Percentiles rank a stretch among this genome's conserved stretches.
phyloP scores from a whole-genome alignment of 169 alveolate genomes.

The Neospora caninum region DNA sequence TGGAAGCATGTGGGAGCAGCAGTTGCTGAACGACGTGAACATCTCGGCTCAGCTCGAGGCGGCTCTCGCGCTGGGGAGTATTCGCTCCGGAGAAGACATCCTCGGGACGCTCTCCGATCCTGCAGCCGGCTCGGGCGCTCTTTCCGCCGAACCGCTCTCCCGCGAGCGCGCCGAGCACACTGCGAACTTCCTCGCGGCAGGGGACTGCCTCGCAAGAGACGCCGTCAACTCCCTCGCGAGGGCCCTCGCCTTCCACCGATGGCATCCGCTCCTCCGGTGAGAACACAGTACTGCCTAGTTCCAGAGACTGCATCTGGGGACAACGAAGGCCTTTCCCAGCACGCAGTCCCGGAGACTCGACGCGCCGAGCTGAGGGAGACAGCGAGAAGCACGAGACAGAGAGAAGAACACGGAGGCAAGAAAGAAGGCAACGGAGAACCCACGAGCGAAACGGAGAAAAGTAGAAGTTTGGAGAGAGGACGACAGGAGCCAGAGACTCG shows the following conservation, averaged over 20 bases:
- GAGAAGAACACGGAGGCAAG: no score
- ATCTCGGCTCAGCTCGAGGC: conserved; percentile 82
- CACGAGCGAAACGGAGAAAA: no score
- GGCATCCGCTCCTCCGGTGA: conserved; percentile 65
- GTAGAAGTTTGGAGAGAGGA: no score
- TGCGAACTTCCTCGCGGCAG: conserved; percentile 11
- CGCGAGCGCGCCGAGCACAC: background rate
- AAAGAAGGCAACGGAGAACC: no score
- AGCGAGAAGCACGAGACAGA: no score
- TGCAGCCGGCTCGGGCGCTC: background rate
- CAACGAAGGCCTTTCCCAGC: background rate
- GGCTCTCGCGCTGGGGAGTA: conserved; percentile 65
- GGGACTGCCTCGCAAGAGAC: conserved; percentile 32
- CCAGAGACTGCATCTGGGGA: background rate
- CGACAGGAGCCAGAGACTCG: no score
- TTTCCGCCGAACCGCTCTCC: background rate
- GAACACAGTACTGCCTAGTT: background rate
- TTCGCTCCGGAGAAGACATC: background rate
- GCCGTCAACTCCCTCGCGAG: conserved; percentile 49
- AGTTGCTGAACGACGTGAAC: conserved; percentile 81
- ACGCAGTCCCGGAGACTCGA: background rate
- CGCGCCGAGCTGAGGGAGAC: no score
- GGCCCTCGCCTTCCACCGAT: conserved; percentile 60
- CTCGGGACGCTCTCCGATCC: conserved; percentile 3
- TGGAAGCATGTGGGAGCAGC: conserved; percentile 88